These are phyloP conservation scores for Cystobasidium pallidum DNA, from an alignment of 1,284 basidiomycete genomes.

Conservation along the genomic window DNA sequence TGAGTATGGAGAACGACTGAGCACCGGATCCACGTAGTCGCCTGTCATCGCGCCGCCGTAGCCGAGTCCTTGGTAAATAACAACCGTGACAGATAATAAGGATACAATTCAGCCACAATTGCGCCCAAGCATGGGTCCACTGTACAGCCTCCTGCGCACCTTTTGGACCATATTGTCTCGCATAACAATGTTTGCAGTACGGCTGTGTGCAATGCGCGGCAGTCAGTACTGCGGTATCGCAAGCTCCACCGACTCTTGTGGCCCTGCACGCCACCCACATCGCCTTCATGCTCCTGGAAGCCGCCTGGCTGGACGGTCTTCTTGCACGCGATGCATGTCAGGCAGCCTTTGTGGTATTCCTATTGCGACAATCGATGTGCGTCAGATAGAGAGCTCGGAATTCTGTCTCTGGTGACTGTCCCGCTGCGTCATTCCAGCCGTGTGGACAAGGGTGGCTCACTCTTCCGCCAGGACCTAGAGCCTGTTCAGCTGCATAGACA, in stretches of 20 bases:
- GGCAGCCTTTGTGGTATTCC: conserved; percentile 59
- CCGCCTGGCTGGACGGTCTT: conserved; percentile 57
- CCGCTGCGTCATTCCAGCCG: conserved; percentile 15
- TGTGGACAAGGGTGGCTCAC: conserved; percentile 11
- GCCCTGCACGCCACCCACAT: conserved; percentile 49
- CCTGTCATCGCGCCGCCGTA: conserved; percentile 42
- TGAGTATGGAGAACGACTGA: conserved; percentile 37
- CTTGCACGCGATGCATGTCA: conserved; percentile 58
- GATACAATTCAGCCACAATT: neutral
- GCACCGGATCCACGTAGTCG: conserved; percentile 43
- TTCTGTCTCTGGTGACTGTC: neutral
- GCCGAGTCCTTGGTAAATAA: conserved; percentile 35
- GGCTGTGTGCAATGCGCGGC: conserved; percentile 15
- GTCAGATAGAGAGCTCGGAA: no score
- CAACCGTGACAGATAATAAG: no score
- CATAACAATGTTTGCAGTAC: conserved; percentile 46
- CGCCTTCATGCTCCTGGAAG: conserved; percentile 58
- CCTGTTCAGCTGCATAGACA: conserved; percentile 42
- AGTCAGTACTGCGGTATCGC: neutral
- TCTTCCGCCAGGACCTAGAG: conserved; percentile 37
- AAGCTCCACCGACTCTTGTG: neutral
- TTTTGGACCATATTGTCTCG: conserved; percentile 43
- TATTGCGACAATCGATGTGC: conserved; percentile 41
- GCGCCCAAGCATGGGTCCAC: neutral
- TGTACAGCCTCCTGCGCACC: conserved; percentile 7